Base-by-base conservation (phyloP, 2,329 filamentous ascomycete species). In the Phaeosphaeriaceae sp. region DNA sequence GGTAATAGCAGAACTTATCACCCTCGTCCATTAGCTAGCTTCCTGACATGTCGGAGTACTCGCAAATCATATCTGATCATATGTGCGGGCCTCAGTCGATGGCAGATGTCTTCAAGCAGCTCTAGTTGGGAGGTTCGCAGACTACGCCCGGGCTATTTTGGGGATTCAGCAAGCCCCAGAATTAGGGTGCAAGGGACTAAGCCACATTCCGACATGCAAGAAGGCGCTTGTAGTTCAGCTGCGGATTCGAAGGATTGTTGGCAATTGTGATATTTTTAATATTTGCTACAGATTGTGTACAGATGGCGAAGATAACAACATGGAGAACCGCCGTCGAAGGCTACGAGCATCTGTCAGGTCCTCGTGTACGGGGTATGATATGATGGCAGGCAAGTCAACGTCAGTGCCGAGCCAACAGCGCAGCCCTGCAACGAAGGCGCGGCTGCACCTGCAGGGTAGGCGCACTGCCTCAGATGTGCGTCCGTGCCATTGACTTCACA, bases 381-480 rank as follows among this genome's bases (percentile, higher is more conserved):
- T 28, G 9, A 28, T 28, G 26, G 26, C 26, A 40, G 35, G 35
- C 35, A 15, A n/a, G 35, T 40, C 35, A 40, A 40, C 35, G 35
- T 40, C 35, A 40, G 35, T 40, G 35, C 35, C 35, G 43, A 46
- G 43, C 28, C 24, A 51, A 40, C 35, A 40, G 35, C 35, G 35
- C 13, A 40, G 35, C 35, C 13, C 19, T 43, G 30, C 22, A 13
- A 42, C 22, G 9, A 10, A 15, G 32, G 17, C 50, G 24, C 21
- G 22, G 17, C n/a, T 43, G 32, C 30, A 21, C 42, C 26, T 44
- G 35, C n/a, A 23, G 43, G 56, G 60, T 59, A 51, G 48, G 58
- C 56, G 57, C 63, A 64, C 63, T 64, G 63, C 63, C 61, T 64
- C 63, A 61, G 54, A 48, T 59, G 57, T 49, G 51, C 56, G 60